Conservation (phyloP, 805 yeast species). For the Kockiozyma suomiensis region DNA sequence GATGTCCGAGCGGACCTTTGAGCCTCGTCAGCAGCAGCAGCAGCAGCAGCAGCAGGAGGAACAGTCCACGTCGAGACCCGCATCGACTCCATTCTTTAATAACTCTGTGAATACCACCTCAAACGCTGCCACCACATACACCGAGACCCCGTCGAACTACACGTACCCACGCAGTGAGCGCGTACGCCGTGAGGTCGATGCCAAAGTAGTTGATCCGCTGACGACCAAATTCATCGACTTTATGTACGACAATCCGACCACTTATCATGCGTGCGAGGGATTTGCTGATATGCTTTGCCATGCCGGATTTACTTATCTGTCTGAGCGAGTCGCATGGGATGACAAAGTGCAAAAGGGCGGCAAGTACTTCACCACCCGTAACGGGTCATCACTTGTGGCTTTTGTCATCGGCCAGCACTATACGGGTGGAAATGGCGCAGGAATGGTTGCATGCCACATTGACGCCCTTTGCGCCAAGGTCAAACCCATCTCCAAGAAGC, state of each 20-base stretch:
- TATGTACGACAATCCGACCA: constrained; percentile 35
- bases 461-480: constrained; percentile 62
- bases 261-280: constrained; percentile 78
- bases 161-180: constrained; percentile 25
- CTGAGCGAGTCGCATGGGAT: constrained; percentile 64
- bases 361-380: constrained; percentile 67
- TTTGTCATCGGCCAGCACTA: constrained; percentile 69
- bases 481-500: constrained; percentile 70
- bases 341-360: constrained; percentile 50
- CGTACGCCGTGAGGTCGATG: constrained; percentile 10
- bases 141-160: constrained; percentile 13
- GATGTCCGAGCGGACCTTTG: constrained; percentile 1
- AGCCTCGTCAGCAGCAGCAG: background rate
- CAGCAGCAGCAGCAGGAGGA: constrained; percentile 3
- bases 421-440: constrained; percentile 63
- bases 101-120: constrained; percentile 6
- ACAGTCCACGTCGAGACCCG: background rate
- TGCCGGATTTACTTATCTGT: constrained; percentile 65
- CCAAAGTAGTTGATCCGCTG: constrained; percentile 25
- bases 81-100: constrained; percentile 7
- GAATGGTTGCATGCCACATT: constrained; percentile 53
- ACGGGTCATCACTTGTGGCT: constrained; percentile 68
- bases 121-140: background rate
- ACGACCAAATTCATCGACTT: constrained; percentile 29
- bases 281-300: constrained; percentile 55